Percentiles rank a stretch among this genome's conserved stretches.
phyloP scores from a whole-genome alignment of 441 rosid genomes.

The Metrosideros polymorpha region DNA sequence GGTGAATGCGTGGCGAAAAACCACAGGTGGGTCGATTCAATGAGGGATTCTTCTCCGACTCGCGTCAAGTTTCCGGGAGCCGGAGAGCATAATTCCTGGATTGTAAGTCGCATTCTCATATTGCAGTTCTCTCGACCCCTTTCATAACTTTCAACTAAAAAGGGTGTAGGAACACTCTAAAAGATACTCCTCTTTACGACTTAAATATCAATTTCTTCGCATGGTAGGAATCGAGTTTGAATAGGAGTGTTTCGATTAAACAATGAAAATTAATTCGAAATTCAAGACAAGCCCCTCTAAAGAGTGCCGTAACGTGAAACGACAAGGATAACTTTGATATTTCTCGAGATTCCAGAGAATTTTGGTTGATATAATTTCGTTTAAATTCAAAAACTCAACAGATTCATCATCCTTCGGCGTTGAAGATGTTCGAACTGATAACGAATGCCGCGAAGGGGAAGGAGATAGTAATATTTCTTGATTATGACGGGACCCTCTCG shows the following conservation, averaged over 20 bases:
- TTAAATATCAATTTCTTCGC: neutral
- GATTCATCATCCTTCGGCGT: neutral
- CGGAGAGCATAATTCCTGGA: neutral
- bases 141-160: neutral
- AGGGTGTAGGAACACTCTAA: neutral
- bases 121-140: neutral
- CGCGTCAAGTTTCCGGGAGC: neutral
- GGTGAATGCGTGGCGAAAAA: neutral
- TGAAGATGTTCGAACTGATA: neutral
- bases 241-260: neutral
- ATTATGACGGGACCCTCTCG: slow-evolving; percentile 6
- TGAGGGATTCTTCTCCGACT: slow-evolving; percentile 4
- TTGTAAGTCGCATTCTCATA: neutral
- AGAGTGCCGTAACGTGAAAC: neutral
- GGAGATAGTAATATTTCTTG: slow-evolving; percentile 5
- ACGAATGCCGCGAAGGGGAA: slow-evolving; percentile 1
- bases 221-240: neutral
- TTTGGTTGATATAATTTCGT: neutral
- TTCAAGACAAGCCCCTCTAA: neutral
- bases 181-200: neutral
- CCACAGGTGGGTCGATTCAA: neutral
- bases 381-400: neutral
- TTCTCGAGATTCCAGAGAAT: neutral
- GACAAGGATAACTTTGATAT: neutral
- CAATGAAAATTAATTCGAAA: neutral